Conservation (phyloP, 106 monocot species). For the Dioscorea dumetorum region DNA sequence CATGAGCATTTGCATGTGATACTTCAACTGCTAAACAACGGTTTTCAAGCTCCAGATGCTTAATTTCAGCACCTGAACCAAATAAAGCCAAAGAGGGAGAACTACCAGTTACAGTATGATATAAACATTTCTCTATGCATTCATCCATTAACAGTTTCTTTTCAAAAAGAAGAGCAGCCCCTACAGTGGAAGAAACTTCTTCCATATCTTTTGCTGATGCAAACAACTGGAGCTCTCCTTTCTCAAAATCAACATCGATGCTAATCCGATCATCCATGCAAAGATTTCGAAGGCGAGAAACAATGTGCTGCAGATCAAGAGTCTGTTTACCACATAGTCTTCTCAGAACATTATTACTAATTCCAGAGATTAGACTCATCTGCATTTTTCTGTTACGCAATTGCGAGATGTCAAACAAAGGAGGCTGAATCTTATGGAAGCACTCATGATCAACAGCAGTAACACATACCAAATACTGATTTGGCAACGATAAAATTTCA, state of each 20-base stretch:
- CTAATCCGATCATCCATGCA: slow-evolving; percentile 38
- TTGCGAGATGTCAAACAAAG: slow-evolving; percentile 38
- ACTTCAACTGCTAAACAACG: slow-evolving; percentile 66
- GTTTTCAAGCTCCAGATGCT: slow-evolving; percentile 86
- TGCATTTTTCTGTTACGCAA: slow-evolving; percentile 54
- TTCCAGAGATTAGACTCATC: slow-evolving; percentile 33
- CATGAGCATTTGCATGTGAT: slow-evolving; percentile 47
- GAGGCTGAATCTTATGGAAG: slow-evolving; percentile 32
- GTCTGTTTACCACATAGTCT: slow-evolving; percentile 69
- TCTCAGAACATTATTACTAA: slow-evolving; percentile 48
- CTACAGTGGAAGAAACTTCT: slow-evolving; percentile 30
- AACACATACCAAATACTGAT: slow-evolving; percentile 87
- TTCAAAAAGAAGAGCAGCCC: slow-evolving; percentile 42
- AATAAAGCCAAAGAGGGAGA: slow-evolving; percentile 52
- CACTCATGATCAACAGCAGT: slow-evolving; percentile 65
- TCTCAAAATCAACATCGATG: slow-evolving; percentile 61
- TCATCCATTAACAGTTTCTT: slow-evolving; percentile 55
- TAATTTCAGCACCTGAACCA: slow-evolving; percentile 93
- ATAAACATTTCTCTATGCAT: slow-evolving; percentile 66
- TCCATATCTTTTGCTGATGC: slow-evolving; percentile 45
- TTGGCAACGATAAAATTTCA: slow-evolving; percentile 63
- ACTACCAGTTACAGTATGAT: slow-evolving; percentile 25
- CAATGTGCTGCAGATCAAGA: slow-evolving; percentile 38
- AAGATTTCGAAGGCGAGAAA: slow-evolving; percentile 28
- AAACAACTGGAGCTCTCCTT: slow-evolving; percentile 48